A percentile compares a stretch with the other conserved stretches of the same genome.
Evolutionary conservation across 192 early-diverging fungal genomes (phyloP).

Genomic region (Dissophora globulifera): DNA sequence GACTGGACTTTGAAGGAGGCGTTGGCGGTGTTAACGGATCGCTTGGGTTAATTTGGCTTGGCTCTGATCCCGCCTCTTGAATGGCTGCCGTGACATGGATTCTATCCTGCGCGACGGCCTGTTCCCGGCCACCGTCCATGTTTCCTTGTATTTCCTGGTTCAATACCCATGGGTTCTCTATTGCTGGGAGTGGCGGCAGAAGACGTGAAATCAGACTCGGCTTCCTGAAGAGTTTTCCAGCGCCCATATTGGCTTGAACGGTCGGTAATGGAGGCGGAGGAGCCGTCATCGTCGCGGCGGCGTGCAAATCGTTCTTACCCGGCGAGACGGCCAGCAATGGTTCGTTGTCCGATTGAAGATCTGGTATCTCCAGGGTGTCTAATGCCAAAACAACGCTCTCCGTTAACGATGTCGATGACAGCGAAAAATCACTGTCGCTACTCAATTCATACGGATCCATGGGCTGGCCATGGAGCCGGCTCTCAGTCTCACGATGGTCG

Average conservation of each 20-base stretch:
- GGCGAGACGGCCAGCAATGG: no score
- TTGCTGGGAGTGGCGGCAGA: slow-evolving; percentile 30
- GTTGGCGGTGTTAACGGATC: slow-evolving; percentile 3
- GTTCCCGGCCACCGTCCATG: neutral
- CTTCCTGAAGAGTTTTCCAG: neutral
- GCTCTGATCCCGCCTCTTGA: neutral
- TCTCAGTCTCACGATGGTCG: slow-evolving; percentile 1
- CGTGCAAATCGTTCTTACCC: neutral
- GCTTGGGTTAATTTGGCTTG: no score
- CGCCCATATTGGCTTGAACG: neutral
- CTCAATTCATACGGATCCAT: slow-evolving; percentile 24
- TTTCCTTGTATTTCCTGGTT: neutral
- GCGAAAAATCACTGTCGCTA: slow-evolving; percentile 32
- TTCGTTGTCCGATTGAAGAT: no score
- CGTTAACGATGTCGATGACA: slow-evolving; percentile 18
- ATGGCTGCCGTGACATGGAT: neutral
- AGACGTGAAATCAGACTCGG: slow-evolving; percentile 27
- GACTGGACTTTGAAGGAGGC: slow-evolving; percentile 35
- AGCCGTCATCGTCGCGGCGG: neutral
- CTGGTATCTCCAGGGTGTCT: slow-evolving; percentile 42
- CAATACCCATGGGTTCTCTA: slow-evolving; percentile 29
- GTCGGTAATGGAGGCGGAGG: neutral
- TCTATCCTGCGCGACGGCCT: no score
- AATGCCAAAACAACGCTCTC: slow-evolving; percentile 34
- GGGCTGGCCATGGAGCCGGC: neutral